Conservation (phyloP, 306 rosid species). For the Canavalia ensiformis region DNA sequence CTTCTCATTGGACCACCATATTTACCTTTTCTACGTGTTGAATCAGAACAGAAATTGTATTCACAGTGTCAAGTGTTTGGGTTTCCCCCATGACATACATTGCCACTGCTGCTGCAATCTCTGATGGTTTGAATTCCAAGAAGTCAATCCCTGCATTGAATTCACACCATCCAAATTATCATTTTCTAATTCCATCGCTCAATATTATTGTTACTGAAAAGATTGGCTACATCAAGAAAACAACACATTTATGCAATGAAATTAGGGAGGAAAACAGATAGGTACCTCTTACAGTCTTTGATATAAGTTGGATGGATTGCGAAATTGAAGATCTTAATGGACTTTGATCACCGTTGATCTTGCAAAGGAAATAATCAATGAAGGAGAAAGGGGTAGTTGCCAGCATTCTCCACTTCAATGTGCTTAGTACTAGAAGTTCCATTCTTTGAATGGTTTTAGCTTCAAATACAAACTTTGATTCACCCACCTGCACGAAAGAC, state of each 20-base stretch:
- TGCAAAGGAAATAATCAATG: conserved; percentile 77
- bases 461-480: conserved; percentile 81
- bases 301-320: conserved; percentile 68
- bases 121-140: conserved; percentile 95
- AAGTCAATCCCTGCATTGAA: conserved; percentile 89
- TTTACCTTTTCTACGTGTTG: conserved; percentile 76
- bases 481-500: conserved; percentile 69
- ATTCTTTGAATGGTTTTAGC: conserved; percentile 88
- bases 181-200: conserved; percentile 26
- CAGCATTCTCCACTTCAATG: conserved; percentile 95
- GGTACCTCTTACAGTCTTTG: conserved; percentile 67
- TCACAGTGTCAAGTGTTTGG: conserved; percentile 65
- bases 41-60: conserved; percentile 66
- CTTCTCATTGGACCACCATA: conserved; percentile 51
- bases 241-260: conserved; percentile 32
- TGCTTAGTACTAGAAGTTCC: conserved; percentile 93
- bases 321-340: conserved; percentile 53
- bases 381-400: conserved; percentile 88
- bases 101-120: conserved; percentile 93
- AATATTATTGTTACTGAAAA: conserved; percentile 35
- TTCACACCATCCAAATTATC: conserved; percentile 59
- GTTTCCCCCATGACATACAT: conserved; percentile 68
- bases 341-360: conserved; percentile 66
- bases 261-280: background rate
- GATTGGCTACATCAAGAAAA: conserved; percentile 32